Conservation (phyloP, 352 stramenopile species). For the Phytophthora kernoviae region DNA sequence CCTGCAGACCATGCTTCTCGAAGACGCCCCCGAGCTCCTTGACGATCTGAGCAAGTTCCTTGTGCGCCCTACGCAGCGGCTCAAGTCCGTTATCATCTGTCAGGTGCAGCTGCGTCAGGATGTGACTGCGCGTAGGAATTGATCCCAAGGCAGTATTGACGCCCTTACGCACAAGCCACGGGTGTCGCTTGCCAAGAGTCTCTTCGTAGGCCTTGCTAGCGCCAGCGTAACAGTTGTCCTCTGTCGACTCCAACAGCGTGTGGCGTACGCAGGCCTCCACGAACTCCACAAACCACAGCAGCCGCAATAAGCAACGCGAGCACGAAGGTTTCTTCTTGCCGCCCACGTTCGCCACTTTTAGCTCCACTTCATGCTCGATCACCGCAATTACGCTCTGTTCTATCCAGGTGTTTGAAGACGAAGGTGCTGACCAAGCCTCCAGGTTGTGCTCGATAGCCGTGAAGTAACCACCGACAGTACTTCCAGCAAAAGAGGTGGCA, state of each 20-base stretch:
- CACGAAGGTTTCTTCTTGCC: constrained; percentile 88
- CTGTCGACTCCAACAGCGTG: constrained; percentile 64
- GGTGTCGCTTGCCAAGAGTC: constrained; percentile 78
- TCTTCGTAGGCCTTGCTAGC: constrained; percentile 85
- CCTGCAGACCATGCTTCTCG: constrained; percentile 66
- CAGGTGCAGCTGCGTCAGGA: constrained; percentile 57
- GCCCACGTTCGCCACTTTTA: constrained; percentile 59
- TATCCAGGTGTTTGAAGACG: constrained; percentile 45
- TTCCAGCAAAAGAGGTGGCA: constrained; percentile 80
- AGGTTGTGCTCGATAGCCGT: constrained; percentile 70
- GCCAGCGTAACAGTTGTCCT: constrained; percentile 67
- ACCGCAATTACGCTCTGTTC: constrained; percentile 60
- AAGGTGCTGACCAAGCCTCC: constrained; percentile 40
- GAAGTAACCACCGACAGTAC: constrained; percentile 77
- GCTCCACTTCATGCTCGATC: constrained; percentile 67
- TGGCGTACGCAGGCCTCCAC: constrained; percentile 76
- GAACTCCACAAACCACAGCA: constrained; percentile 88
- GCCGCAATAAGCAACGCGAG: constrained; percentile 67
- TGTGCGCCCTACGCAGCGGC: constrained; percentile 48
- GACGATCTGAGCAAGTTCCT: constrained; percentile 53
- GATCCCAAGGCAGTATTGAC: constrained; percentile 75
- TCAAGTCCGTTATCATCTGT: constrained; percentile 44
- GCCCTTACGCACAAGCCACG: constrained; percentile 86
- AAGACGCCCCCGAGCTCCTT: constrained; percentile 57
- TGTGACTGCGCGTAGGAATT: constrained; percentile 61